Base-by-base conservation (phyloP, 1,284 basidiomycete species). In the Ceratobasidium sp. region DNA sequence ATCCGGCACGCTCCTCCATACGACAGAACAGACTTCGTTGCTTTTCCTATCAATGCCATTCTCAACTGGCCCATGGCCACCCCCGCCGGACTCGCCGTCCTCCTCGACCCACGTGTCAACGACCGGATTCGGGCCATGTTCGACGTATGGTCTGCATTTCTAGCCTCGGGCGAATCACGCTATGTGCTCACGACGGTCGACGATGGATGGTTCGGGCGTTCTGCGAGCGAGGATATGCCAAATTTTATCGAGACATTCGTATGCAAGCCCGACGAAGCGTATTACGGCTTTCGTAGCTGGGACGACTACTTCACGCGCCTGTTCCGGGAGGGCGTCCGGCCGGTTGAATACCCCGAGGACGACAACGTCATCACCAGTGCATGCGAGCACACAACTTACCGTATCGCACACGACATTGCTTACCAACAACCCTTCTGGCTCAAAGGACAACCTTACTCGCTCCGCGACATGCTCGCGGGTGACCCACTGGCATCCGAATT, bases 361-460 rank as follows among this genome's bases (percentile, higher is more conserved):
- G 83, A 84, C 79, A 76, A 81, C 57, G 80, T 86, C 52, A 77
- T 86, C 38, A 83, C 78, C 41, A 85, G 85, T 77, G 80, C 81
- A 18, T 74, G 77, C 59, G 77, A 78, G 35, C 54, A 62, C 16
- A 57, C 57, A 3, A 30, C 66, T 2, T 74, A 73, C 48, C 84
- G 84, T 77, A 83, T 85, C 27, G 82, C 81, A 0, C 38, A 65
- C 0, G 78, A 86, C 60, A 85, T 87, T 3, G 62, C 86, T 23
- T 81, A 81, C 6, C 77, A 0, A 6, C 87, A 88, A 74, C 81
- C 80, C 33, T 88, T 89, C 81, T 88, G 87, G 87, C 81, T 88
- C 83, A 89, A 89, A 79, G 84, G 82, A 0, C 83, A 88, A 81
- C 84, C 85, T 0, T 88, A 88, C 81, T 86, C 85, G 16, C 84